Percentiles rank a stretch among this genome's conserved stretches.
These are phyloP conservation scores for Elaeis oleifera DNA, from an alignment of 202 grass and related monocot species.

Conservation along the genomic window DNA sequence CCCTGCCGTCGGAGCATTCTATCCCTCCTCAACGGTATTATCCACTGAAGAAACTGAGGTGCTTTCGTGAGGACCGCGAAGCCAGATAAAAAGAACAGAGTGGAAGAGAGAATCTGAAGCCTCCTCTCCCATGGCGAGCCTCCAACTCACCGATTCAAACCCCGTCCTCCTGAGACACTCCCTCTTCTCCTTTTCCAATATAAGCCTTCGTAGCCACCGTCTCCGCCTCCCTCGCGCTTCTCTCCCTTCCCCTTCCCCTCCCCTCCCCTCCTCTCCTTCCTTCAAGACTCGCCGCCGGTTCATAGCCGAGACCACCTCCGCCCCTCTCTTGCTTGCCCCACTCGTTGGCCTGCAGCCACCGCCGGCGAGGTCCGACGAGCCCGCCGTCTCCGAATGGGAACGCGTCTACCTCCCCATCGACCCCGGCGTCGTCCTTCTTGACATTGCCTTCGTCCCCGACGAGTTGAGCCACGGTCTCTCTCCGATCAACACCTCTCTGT, in stretches of 20 bases:
- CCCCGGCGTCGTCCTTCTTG: slow-evolving; percentile 91
- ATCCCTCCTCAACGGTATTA: no score
- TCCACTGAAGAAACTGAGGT: no score
- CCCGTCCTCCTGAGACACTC: background rate
- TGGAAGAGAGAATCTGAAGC: background rate
- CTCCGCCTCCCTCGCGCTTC: slow-evolving; percentile 20
- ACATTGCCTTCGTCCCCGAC: slow-evolving; percentile 93
- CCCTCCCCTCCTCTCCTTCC: background rate
- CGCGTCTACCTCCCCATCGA: slow-evolving; percentile 70
- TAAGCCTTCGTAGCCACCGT: slow-evolving; percentile 14
- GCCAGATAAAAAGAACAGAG: no score
- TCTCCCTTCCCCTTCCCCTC: background rate
- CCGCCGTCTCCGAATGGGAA: slow-evolving; percentile 72
- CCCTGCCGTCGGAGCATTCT: no score
- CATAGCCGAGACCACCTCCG: slow-evolving; percentile 43
- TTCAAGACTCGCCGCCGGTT: slow-evolving; percentile 46
- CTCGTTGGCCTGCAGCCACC: slow-evolving; percentile 19
- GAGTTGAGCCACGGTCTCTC: slow-evolving; percentile 49
- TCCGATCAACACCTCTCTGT: no score
- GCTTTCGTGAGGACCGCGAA: no score
- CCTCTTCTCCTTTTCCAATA: slow-evolving; percentile 34
- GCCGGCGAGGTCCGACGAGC: slow-evolving; percentile 25
- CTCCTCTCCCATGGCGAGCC: slow-evolving; percentile 49
- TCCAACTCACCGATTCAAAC: slow-evolving; percentile 15
- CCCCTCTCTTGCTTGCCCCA: slow-evolving; percentile 18